These are phyloP conservation scores for Epichloe brachyelytri DNA, from an alignment of 2,329 filamentous ascomycete genomes.

Conservation along the genomic window DNA sequence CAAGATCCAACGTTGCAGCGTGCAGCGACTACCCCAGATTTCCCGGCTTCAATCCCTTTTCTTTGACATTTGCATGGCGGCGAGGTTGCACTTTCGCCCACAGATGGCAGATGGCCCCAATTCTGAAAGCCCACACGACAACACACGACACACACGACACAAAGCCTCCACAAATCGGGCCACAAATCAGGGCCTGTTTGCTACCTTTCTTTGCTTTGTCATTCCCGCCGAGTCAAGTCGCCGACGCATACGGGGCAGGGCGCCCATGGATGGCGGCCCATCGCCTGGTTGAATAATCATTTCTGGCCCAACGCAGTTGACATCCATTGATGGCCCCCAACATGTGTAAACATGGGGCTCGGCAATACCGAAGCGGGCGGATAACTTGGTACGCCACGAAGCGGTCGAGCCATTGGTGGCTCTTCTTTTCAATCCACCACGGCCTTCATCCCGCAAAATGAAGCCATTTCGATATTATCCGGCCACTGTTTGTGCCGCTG, in stretches of 20 bases:
- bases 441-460: not conserved
- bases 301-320: too few relatives aligned
- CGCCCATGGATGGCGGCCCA: too few relatives aligned
- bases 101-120: not conserved
- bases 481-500: too few relatives aligned
- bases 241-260: too few relatives aligned
- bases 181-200: not conserved
- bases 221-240: too few relatives aligned
- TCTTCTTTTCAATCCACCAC: not conserved
- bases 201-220: too few relatives aligned
- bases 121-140: not conserved
- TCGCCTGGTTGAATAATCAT: too few relatives aligned
- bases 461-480: not conserved
- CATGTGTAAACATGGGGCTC: not conserved
- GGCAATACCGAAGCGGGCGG: too few relatives aligned
- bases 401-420: not conserved
- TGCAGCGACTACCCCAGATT: not conserved
- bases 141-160: not conserved
- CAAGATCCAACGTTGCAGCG: not conserved
- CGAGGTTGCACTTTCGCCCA: not conserved
- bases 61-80: conserved; percentile 3
- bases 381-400: not conserved
- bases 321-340: not conserved
- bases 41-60: not conserved
- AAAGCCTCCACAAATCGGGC: not conserved